Base-by-base conservation (phyloP, 352 stramenopile genomes). In the Pythium plurisporium region DNA sequence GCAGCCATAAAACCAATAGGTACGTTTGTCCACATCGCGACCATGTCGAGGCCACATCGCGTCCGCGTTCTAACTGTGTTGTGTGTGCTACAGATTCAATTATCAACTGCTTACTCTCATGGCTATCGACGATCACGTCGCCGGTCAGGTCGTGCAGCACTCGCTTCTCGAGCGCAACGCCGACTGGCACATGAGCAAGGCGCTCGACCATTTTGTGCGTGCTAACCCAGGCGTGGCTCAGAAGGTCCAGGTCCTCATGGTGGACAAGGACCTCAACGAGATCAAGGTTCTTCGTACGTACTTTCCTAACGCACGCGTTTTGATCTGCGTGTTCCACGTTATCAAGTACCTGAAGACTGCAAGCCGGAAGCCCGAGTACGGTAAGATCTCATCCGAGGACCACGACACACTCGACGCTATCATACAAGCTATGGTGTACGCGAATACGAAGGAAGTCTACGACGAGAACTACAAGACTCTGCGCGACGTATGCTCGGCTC, bases 181-280 rank as follows among this genome's bases (percentile, higher is more conserved):
- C 1, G 62, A 70, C 17, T 74, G 57, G 54, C 57, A 68, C 15
- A 70, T 68, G 52, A 17, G 20, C 2, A 15, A 25, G 1, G 41
- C 54, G 9, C 3, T 68, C 4, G 27, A 55, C 0, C 59, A 74
- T 27, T 74, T 74, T 29, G 53, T 55, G 25, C 51, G 53, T 1
- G 45, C 51, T 0, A 26, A 74, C n/a, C 42, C 62, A 2, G 57
- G 63, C 3, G 2, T 25, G 1, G 4, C 15, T 0, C 33, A 65
- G 22, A 31, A 62, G n/a, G 3, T 70, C 8, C 5, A 57, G 5
- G 58, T 68, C 5, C 53, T 74, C 6, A 62, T 74, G 11, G 57
- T 67, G 0, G 57, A 74, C 50, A 70, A 74, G 40, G 48, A 74
- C 30, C 34, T 72, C 19, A 65, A 66, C 9, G 65, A 69, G 49